Evolutionary conservation across 2,329 filamentous ascomycete genomes (phyloP).

Genomic region (Monosporascus sp.): DNA sequence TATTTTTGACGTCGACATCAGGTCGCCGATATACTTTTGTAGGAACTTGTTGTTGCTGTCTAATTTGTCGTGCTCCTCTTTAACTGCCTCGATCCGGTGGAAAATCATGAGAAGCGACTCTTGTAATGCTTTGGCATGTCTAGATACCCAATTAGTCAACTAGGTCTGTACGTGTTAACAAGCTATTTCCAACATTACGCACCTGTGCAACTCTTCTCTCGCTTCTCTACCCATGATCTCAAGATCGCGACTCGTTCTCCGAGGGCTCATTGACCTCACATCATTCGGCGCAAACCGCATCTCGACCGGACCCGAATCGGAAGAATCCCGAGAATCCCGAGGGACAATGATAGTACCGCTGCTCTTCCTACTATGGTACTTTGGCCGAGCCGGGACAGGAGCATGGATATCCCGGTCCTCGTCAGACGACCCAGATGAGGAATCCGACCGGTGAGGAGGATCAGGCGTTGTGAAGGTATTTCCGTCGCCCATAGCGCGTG

Average conservation of each 20-base stretch:
- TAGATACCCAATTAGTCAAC: conserved; percentile 30
- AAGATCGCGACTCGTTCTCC: conserved; percentile 84
- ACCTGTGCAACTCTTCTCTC: conserved; percentile 59
- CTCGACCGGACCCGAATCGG: conserved; percentile 66
- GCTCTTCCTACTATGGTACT: conserved; percentile 67
- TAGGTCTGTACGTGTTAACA: neutral
- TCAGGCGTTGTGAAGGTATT: conserved; percentile 17
- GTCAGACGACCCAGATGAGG: conserved; percentile 23
- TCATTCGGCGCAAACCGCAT: conserved; percentile 80
- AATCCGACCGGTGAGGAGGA: conserved; percentile 23
- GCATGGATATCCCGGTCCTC: conserved; percentile 38
- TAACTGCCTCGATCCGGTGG: conserved; percentile 89
- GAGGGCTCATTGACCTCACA: conserved; percentile 89
- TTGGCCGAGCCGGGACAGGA: conserved; percentile 55
- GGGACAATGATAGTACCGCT: conserved; percentile 80
- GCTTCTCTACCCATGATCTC: conserved; percentile 83
- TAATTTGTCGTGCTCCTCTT: conserved; percentile 91
- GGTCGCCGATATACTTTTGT: conserved; percentile 94
- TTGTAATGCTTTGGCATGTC: conserved; percentile 84
- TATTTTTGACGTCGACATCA: conserved; percentile 82
- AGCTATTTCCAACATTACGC: neutral
- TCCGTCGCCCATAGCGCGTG: conserved; percentile 16
- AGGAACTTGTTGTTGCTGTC: conserved; percentile 96
- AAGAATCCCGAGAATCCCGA: conserved; percentile 70
- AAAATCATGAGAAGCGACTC: conserved; percentile 85